These are phyloP conservation scores for Trichoderma sp. DNA, from an alignment of 2,329 filamentous ascomycete genomes.

Conservation along the genomic window DNA sequence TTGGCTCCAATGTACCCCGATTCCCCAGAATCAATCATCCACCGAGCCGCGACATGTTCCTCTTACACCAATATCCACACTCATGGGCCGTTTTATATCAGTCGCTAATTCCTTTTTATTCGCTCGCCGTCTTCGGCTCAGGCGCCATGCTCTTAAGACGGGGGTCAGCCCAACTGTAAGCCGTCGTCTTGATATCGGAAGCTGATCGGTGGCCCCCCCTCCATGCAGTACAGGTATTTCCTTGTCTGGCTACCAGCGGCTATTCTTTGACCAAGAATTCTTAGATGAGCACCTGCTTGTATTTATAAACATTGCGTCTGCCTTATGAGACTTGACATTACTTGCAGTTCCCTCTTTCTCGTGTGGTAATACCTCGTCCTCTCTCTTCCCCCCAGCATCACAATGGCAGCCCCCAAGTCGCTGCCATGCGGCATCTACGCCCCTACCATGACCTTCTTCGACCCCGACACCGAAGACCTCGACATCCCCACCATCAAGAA, in stretches of 20 bases:
- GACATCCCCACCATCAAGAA: slow-evolving; percentile 78
- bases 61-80: slow-evolving; percentile 1
- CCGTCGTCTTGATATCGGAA: neutral
- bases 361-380: neutral
- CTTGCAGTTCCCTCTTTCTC: neutral
- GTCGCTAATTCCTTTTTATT: slow-evolving; percentile 5
- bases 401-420: slow-evolving; percentile 45
- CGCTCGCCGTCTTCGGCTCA: slow-evolving; percentile 23
- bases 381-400: slow-evolving; percentile 4
- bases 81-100: slow-evolving; percentile 1
- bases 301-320: slow-evolving; percentile 5
- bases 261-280: neutral
- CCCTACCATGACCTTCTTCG: slow-evolving; percentile 89
- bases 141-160: neutral
- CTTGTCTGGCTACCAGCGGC: slow-evolving; percentile 3
- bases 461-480: slow-evolving; percentile 79
- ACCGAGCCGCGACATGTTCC: neutral
- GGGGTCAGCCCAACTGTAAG: neutral
- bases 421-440: slow-evolving; percentile 83
- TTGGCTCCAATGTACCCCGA: neutral
- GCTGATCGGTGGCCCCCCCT: slow-evolving; percentile 10
- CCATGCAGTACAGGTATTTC: neutral
- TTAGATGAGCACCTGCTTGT: neutral
- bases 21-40: neutral
- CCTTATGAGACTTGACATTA: neutral